These are phyloP conservation scores for Lentinula guzmanii DNA, from an alignment of 768 basidiomycete species.

Conservation along the genomic window DNA sequence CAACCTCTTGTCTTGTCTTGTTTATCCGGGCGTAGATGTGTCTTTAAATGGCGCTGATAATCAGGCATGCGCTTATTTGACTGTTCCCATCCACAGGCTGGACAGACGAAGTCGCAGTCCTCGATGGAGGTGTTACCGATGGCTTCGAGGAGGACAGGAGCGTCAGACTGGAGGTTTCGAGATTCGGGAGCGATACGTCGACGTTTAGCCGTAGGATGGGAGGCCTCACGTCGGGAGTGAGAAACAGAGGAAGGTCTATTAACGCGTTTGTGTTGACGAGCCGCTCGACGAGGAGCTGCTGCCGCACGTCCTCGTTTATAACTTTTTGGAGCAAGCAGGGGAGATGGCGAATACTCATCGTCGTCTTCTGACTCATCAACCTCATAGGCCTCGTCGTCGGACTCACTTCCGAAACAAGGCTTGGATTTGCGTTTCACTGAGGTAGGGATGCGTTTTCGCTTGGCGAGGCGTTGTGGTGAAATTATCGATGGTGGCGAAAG, in stretches of 20 bases:
- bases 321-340: conserved; percentile 23
- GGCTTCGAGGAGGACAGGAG: conserved; percentile 15
- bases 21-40: conserved; percentile 43
- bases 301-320: conserved; percentile 17
- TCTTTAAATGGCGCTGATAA: conserved; percentile 51
- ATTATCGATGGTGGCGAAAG: background rate
- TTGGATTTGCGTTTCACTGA: background rate
- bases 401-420: background rate
- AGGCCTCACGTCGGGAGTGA: background rate
- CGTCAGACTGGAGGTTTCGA: conserved; percentile 40
- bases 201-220: conserved; percentile 14
- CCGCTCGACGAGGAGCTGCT: background rate
- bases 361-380: conserved; percentile 30
- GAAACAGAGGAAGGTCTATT: conserved; percentile 3
- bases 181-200: conserved; percentile 28
- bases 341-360: conserved; percentile 40
- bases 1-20: conserved; percentile 27
- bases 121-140: conserved; percentile 14
- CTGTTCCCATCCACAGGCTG: conserved; percentile 41
- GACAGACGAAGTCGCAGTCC: conserved; percentile 32
- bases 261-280: background rate
- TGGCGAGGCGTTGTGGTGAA: background rate
- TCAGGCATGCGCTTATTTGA: conserved; percentile 49
- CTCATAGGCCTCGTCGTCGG: conserved; percentile 20
- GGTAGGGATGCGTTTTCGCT: conserved; percentile 1